Percentiles rank a stretch among this genome's conserved stretches.
Conservation (phyloP, 2,329 filamentous ascomycete species). For the Colletotrichum cereale region DNA sequence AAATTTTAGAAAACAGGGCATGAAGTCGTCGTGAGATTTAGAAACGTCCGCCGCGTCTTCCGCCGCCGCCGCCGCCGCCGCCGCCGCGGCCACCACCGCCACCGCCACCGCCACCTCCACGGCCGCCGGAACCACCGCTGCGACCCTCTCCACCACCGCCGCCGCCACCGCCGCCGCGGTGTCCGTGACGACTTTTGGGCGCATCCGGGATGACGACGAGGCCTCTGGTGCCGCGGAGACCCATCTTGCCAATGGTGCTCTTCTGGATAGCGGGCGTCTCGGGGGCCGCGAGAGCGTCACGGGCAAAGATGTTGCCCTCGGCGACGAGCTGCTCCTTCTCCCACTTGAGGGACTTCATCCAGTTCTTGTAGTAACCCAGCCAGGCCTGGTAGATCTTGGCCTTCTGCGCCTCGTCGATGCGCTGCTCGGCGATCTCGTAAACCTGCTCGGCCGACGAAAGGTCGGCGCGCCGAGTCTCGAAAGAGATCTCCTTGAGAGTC, state of each 20-base stretch:
- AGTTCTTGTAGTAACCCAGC: slow-evolving; percentile 68
- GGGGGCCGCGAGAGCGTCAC: slow-evolving; percentile 59
- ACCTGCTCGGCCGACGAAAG: slow-evolving; percentile 58
- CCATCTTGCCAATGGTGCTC: slow-evolving; percentile 68
- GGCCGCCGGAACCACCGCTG: slow-evolving; percentile 25
- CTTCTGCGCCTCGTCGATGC: slow-evolving; percentile 60
- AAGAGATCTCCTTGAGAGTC: slow-evolving; percentile 66
- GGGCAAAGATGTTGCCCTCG: slow-evolving; percentile 64
- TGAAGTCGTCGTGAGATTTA: not conserved
- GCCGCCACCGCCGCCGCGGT: slow-evolving; percentile 44
- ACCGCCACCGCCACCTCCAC: slow-evolving; percentile 21
- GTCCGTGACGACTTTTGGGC: slow-evolving; percentile 46
- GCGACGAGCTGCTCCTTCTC: slow-evolving; percentile 59
- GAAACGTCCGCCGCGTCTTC: slow-evolving; percentile 29
- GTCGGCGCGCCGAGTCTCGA: slow-evolving; percentile 61
- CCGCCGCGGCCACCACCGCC: too few species aligned
- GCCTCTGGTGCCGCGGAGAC: slow-evolving; percentile 64
- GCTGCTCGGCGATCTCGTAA: slow-evolving; percentile 50
- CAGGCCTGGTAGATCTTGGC: slow-evolving; percentile 67
- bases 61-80: slow-evolving; percentile 22
- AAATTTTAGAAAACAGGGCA: not conserved
- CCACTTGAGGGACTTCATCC: slow-evolving; percentile 60
- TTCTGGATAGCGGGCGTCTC: slow-evolving; percentile 62
- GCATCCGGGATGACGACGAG: slow-evolving; percentile 60
- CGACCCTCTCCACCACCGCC: slow-evolving; percentile 36